Evolutionary conservation across 257 asterid genomes (phyloP), one percentile per base, ranked within the genome.

Genomic region (Scutellaria barbata): DNA sequence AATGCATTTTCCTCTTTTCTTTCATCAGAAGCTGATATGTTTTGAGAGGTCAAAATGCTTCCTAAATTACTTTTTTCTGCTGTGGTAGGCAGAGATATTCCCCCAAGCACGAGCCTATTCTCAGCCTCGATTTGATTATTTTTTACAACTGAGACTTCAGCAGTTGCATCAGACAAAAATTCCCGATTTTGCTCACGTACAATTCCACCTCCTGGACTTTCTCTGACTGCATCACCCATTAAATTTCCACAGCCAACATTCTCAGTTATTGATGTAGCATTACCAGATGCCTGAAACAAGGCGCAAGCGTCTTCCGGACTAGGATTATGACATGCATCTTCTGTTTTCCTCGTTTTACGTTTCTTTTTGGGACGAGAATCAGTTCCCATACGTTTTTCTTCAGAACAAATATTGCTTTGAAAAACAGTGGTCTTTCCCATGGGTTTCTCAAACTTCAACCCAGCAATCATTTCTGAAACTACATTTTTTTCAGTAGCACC

Each of bases 321-420:
- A 66, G 64, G 42, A 67, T 59, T 52, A 16, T 6, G 78, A 60
- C 48, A 14, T 59, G 0, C 58, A 76, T 77, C 82, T 74, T 68
- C 66, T 14, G 51, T 12, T 46, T 74, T 75, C 60, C 63, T 77
- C 67, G 54, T 10, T 69, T 84, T 86, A 20, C 61, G 82, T 74
- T 76, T 90, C 80, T 85, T 87, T 72, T 76, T 70, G 33, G 74
- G 53, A 79, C 65, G 84, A 61, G 79, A 54, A 53, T 52, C 59
- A 51, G 68, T 61, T 41, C 33, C 74, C 65, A 16, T 35, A 51
- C 13, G 30, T 47, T 68, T 65, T 62, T 73, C 85, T 7, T 10
- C 55, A 12, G 77, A 60, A 72, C 22, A 14, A 73, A 52, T 53
- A 50, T 48, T 56, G 6, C 25, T 17, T 10, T 43, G 77, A 64